A percentile compares a stretch with the other conserved stretches of the same genome.
Conservation (phyloP, 1,284 basidiomycete genomes). For the Pascua sp. region DNA sequence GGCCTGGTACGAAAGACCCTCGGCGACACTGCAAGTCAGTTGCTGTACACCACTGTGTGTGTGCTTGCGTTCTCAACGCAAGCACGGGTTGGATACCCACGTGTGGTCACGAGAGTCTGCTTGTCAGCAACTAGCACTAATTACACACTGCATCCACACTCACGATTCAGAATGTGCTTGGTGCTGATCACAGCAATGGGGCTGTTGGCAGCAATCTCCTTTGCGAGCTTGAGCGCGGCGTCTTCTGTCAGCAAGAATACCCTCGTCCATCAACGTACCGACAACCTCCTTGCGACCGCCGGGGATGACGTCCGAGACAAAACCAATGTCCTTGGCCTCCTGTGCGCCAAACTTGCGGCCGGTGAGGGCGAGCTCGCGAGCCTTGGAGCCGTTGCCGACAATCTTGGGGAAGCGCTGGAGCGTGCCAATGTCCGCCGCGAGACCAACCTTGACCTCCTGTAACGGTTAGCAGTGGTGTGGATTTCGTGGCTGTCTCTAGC, state of each 20-base stretch:
- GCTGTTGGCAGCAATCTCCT: slow-evolving; percentile 68
- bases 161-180: slow-evolving; percentile 64
- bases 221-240: slow-evolving; percentile 65
- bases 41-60: background rate
- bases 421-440: slow-evolving; percentile 87
- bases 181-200: slow-evolving; percentile 76
- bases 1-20: slow-evolving; percentile 74
- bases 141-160: slow-evolving; percentile 9
- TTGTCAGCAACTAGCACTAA: background rate
- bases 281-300: slow-evolving; percentile 60
- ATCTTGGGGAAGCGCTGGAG: slow-evolving; percentile 81
- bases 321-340: slow-evolving; percentile 70
- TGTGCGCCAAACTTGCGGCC: slow-evolving; percentile 65
- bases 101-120: slow-evolving; percentile 70
- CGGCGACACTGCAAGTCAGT: slow-evolving; percentile 58
- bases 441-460: slow-evolving; percentile 83
- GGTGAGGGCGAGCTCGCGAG: slow-evolving; percentile 75
- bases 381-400: slow-evolving; percentile 72
- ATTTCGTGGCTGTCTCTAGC: no score
- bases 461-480: background rate
- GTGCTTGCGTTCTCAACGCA: background rate
- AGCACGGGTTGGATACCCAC: slow-evolving; percentile 46
- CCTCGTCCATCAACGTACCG: slow-evolving; percentile 23
- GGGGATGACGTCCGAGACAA: slow-evolving; percentile 69
- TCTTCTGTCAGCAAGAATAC: slow-evolving; percentile 25